These are phyloP conservation scores for Exophiala sp. DNA, from an alignment of 2,329 filamentous ascomycete genomes.

Conservation along the genomic window DNA sequence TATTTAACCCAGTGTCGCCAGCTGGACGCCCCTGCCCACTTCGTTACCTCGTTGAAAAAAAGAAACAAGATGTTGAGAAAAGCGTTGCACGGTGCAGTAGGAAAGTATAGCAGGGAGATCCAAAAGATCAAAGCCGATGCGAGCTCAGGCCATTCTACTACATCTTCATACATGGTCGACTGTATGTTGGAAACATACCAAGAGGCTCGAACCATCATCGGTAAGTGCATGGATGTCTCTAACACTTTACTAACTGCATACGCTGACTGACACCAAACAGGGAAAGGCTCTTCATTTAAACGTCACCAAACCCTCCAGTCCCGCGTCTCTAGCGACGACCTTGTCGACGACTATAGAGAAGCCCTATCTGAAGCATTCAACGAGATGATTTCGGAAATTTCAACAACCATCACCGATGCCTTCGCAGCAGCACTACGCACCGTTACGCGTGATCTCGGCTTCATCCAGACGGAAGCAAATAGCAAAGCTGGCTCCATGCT, in stretches of 20 bases:
- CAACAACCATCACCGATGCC: background rate
- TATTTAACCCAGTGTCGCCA: background rate
- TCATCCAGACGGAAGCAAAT: background rate
- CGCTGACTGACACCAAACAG: background rate
- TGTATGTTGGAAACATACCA: constrained; percentile 1
- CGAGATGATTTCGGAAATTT: background rate
- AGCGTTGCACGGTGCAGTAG: background rate
- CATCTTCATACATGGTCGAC: constrained; percentile 2
- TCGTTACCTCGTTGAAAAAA: background rate
- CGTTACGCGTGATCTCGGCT: background rate
- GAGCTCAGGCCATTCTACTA: background rate
- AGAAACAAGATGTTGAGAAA: background rate
- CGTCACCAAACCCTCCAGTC: background rate
- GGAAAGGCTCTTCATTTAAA: background rate
- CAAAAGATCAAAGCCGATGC: too few relatives aligned
- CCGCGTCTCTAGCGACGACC: background rate
- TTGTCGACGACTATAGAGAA: background rate
- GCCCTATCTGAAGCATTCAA: background rate
- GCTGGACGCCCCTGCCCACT: background rate
- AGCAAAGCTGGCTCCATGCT: too few relatives aligned
- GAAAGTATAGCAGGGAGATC: too few relatives aligned
- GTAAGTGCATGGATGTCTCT: background rate
- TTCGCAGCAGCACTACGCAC: background rate
- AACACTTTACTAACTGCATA: too few relatives aligned
- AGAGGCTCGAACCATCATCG: background rate